Evolutionary conservation across 306 rosid genomes (phyloP).

Genomic region (Fragaria ananassa): DNA sequence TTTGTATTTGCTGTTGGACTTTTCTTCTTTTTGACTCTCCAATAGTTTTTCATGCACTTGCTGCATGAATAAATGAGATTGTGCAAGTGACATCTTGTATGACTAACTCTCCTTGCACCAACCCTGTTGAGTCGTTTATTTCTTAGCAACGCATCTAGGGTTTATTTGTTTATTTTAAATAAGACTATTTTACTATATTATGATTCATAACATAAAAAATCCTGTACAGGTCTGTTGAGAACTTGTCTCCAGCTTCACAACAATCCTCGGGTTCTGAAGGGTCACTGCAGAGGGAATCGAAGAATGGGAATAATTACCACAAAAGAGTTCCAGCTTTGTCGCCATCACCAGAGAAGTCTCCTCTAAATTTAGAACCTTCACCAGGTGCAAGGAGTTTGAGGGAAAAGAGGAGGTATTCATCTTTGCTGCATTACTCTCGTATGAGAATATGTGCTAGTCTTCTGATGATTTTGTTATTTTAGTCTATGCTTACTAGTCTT

Average conservation of each 20-base stretch:
- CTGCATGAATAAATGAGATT: background rate
- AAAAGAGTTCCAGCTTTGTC: conserved; percentile 34
- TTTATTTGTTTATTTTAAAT: background rate
- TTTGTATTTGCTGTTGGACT: background rate
- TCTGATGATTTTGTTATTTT: conserved; percentile 12
- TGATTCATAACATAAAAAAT: background rate
- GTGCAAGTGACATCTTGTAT: background rate
- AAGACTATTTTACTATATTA: background rate
- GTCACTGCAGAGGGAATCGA: conserved; percentile 35
- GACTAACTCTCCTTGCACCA: background rate
- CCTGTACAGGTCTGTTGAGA: conserved; percentile 42
- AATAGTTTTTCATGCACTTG: background rate
- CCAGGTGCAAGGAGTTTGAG: conserved; percentile 38
- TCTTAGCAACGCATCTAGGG: background rate
- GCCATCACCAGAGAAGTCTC: conserved; percentile 40
- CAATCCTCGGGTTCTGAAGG: conserved; percentile 41
- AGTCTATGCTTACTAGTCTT: background rate
- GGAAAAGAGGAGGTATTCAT: conserved; percentile 55
- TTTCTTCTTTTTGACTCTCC: background rate
- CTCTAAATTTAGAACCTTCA: conserved; percentile 44
- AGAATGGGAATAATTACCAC: conserved; percentile 30
- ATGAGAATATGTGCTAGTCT: background rate
- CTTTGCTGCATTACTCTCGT: conserved; percentile 2
- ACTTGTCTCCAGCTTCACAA: conserved; percentile 27
- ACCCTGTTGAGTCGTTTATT: background rate